Evolutionary conservation across 371 early-diverging fungal species (phyloP), one percentile per base, ranked within the genome.

Genomic region (Dinochytrium kinnereticum): DNA sequence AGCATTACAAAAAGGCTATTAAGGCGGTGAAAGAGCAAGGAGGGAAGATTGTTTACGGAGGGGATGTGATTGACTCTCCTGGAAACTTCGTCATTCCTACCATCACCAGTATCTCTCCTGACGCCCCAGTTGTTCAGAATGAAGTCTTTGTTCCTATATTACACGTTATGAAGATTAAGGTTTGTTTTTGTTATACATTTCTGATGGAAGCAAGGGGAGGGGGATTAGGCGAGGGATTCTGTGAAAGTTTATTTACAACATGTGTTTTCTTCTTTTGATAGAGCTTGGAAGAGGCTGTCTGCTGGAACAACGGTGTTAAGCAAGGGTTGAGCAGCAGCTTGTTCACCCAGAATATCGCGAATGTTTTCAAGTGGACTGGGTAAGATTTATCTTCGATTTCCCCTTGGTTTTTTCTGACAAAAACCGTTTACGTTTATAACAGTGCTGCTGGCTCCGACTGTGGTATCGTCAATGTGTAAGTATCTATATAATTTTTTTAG

Each of bases 71-170:
- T 19, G 39, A 59, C 17, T 80, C 83, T 40, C 74, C 86, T 31
- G 98, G 97, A 21, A 95, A 96, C 86, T 98, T 93, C 90, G 98
- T 98, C n/a, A 87, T 86, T 71, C 98, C 98, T 26, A 96, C 98
- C n/a, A 89, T 98, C 79, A 96, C 95, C 28, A 81, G 85, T 71
- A 92, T 98, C 30, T 69, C 78, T 24, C 88, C 91, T 37, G 86
- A 88, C 61, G 93, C 96, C 55, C 55, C 89, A 0, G 90, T 97
- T 13, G 94, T 94, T 59, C 93, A 96, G 81, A 86, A 95, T 73
- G 98, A 98, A 83, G 91, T 95, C 57, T 98, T 98, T 89, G 98
- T 94, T 28, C 98, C 98, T 15, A 95, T 98, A 76, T 81, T 97
- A 64, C 95, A 97, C 77, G 91, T 93, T 44, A 90, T 92, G 88